phyloP scores from a whole-genome alignment of 1,284 basidiomycete genomes.

The Apiotrichum akiyoshidainum region DNA sequence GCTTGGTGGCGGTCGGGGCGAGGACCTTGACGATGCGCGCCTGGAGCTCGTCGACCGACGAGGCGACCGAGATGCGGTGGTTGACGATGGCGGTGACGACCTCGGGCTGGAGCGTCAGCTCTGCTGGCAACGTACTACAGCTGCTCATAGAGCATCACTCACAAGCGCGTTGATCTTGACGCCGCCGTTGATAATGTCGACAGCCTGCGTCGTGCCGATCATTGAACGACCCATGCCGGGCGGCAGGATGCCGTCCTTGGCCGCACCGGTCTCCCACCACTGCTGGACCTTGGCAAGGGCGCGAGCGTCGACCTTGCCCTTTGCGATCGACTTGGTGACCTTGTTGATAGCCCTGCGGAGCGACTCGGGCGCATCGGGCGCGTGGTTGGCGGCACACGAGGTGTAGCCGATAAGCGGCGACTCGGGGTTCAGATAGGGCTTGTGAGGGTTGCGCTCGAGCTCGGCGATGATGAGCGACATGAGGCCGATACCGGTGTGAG shows the following conservation, averaged over 20 bases:
- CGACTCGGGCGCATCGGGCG: slow-evolving; percentile 24
- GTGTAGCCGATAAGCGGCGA: slow-evolving; percentile 29
- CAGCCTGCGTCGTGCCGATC: slow-evolving; percentile 45
- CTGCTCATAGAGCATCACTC: too few relatives aligned
- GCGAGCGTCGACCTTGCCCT: slow-evolving; percentile 31
- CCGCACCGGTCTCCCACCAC: slow-evolving; percentile 25
- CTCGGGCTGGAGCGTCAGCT: slow-evolving; percentile 27
- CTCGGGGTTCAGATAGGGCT: slow-evolving; percentile 28
- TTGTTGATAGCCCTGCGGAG: slow-evolving; percentile 29
- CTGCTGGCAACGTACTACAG: too few relatives aligned
- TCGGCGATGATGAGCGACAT: slow-evolving; percentile 41
- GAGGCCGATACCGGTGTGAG: slow-evolving; percentile 48
- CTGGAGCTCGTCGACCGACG: slow-evolving; percentile 36
- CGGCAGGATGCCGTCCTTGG: slow-evolving; percentile 11
- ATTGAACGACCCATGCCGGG: slow-evolving; percentile 26
- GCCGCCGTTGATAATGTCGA: slow-evolving; percentile 45
- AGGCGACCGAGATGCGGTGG: slow-evolving; percentile 44
- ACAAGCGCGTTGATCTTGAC: slow-evolving; percentile 45
- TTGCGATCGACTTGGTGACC: slow-evolving; percentile 24
- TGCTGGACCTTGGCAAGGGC: slow-evolving; percentile 34
- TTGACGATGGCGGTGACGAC: slow-evolving; percentile 44
- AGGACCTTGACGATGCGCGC: slow-evolving; percentile 33
- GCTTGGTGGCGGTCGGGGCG: slow-evolving; percentile 32
- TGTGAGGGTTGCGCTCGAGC: slow-evolving; percentile 43
- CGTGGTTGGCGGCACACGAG: slow-evolving; percentile 35